Conservation (phyloP, 345 rosid species). For the Psidium friedrichsthalianum region DNA sequence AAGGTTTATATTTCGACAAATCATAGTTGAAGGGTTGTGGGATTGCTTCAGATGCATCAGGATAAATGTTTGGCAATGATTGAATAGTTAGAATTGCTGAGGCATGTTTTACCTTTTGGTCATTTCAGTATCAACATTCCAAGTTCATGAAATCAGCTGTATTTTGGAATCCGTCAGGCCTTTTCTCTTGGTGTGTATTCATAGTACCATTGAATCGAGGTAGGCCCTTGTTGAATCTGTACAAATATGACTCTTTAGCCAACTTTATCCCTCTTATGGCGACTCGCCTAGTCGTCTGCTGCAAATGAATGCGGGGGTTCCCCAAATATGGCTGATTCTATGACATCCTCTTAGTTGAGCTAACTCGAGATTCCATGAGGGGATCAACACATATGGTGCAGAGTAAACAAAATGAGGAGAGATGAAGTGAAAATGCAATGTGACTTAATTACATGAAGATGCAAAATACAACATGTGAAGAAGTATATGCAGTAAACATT, state of each 20-base stretch:
- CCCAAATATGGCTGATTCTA: background rate
- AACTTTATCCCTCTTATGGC: background rate
- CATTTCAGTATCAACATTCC: background rate
- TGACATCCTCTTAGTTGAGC: background rate
- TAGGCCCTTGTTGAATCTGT: background rate
- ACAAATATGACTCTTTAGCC: background rate
- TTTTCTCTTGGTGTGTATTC: background rate
- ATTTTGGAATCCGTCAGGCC: background rate
- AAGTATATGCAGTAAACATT: background rate
- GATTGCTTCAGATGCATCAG: background rate
- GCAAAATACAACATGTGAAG: background rate
- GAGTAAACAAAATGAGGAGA: background rate
- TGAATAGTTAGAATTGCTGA: background rate
- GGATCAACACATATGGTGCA: background rate
- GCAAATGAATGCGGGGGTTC: background rate
- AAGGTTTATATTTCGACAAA: background rate
- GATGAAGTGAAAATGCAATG: background rate
- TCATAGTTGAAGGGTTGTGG: background rate
- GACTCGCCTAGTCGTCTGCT: background rate
- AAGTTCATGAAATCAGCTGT: background rate
- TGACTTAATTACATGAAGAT: slow-evolving; percentile 9
- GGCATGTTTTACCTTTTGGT: background rate
- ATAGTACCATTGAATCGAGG: background rate
- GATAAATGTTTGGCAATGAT: background rate
- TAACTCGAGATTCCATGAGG: background rate